A percentile compares a stretch with the other conserved stretches of the same genome.
phyloP scores from a whole-genome alignment of 208 protist genomes.

The Wallacemonas sp. region DNA sequence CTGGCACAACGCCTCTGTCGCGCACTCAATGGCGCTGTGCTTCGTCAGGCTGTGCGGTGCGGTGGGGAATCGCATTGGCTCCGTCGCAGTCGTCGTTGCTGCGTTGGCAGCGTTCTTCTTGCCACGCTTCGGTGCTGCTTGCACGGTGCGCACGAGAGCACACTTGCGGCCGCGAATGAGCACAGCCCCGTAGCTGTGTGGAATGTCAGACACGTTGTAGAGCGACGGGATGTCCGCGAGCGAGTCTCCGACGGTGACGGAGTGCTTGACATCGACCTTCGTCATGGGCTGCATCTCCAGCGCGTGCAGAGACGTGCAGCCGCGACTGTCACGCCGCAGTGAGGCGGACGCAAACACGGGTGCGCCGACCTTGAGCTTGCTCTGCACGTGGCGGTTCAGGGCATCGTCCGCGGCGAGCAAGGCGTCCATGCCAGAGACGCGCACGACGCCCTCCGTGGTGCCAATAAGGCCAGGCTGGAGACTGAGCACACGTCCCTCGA shows the following conservation, averaged over 20 bases:
- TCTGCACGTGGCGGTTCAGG: constrained; percentile 18
- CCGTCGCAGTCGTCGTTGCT: background rate
- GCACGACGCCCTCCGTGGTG: constrained; percentile 72
- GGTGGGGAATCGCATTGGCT: constrained; percentile 44
- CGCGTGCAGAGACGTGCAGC: constrained; percentile 45
- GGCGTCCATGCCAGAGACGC: constrained; percentile 40
- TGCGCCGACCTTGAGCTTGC: constrained; percentile 18
- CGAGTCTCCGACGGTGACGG: constrained; percentile 53
- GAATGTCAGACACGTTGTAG: constrained; percentile 63
- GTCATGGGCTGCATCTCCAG: constrained; percentile 53
- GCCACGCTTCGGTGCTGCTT: background rate
- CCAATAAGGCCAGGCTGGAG: constrained; percentile 39
- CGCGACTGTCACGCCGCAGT: constrained; percentile 42
- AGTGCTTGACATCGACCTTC: constrained; percentile 48
- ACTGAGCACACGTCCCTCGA: constrained; percentile 73
- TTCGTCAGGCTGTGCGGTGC: constrained; percentile 30
- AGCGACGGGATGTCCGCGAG: constrained; percentile 44
- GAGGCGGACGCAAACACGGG: constrained; percentile 28
- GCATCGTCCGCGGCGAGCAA: constrained; percentile 20
- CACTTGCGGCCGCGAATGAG: constrained; percentile 86
- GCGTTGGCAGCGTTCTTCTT: background rate
- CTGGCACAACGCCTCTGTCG: constrained; percentile 71
- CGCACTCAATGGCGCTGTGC: constrained; percentile 63
- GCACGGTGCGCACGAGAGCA: constrained; percentile 51
- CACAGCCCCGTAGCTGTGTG: constrained; percentile 67